Evolutionary conservation across 2,329 filamentous ascomycete genomes (phyloP), one percentile per base, ranked within the genome.

Genomic region (Trichoderma atrobrunneum): DNA sequence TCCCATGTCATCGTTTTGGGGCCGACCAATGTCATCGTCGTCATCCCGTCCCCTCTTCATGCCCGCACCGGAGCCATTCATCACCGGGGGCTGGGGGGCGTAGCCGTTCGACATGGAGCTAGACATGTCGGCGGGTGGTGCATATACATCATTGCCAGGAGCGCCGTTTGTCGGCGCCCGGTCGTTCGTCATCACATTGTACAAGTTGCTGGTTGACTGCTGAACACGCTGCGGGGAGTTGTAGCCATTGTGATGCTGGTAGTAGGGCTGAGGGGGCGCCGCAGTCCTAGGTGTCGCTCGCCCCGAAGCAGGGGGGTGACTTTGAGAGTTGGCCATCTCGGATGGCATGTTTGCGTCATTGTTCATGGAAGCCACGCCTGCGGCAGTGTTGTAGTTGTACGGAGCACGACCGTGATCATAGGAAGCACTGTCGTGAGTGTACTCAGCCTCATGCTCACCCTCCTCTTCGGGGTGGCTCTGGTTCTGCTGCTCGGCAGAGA

Each of bases 111-210:
- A 82, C 81, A 91, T 84, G 21, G 85, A 81, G 73, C 80, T 82
- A 54, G 82, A 80, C 81, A 91, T 85, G 76, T 92, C 91, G 6
- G 87, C 83, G 28, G 92, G 87, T 18, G 90, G 87, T 39, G 89
- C 87, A 79, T 97, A 97, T 7, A 91, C 88, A 75, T 97, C 93
- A 64, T 87, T 87, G 24, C 87, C 83, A 14, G 89, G 82, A 34
- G 86, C 87, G n/a, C 91, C 91, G 76, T 77, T 84, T 12, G 89
- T 81, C 34, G 86, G 83, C 62, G 85, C 89, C 30, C 93, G 89
- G 73, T 93, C 92, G 79, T 93, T 94, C 80, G 92, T 95, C 84
- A 97, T 94, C 74, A 97, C 92, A 81, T 91, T 97, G 86, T 97
- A 97, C 65, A 97, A 85, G 79, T 90, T 97, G 85, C 93, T 95